phyloP scores from a whole-genome alignment of 345 rosid species.

The Arabis alpina region DNA sequence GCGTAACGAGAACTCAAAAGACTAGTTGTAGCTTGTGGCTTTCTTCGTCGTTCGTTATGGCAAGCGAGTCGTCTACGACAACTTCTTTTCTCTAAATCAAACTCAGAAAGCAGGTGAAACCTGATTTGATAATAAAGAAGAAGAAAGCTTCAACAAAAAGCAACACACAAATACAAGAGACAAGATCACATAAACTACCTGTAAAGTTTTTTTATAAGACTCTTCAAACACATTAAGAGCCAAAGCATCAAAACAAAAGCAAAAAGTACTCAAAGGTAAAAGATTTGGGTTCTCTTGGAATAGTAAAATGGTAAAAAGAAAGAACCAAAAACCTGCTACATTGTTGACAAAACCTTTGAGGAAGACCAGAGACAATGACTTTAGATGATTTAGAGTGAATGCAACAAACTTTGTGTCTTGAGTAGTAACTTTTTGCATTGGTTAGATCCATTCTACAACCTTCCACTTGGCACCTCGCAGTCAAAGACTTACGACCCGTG shows the following conservation, averaged over 20 bases:
- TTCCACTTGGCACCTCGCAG: constrained; percentile 86
- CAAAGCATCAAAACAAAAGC: constrained; percentile 17
- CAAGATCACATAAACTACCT: constrained; percentile 32
- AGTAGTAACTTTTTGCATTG: constrained; percentile 84
- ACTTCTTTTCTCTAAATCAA: constrained; percentile 86
- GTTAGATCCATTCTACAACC: constrained; percentile 95
- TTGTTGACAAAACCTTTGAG: constrained; percentile 97
- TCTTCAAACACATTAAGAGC: constrained; percentile 39
- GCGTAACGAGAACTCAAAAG: constrained; percentile 55
- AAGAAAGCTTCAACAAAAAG: constrained; percentile 30
- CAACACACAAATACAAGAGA: constrained; percentile 33
- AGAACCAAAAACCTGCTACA: constrained; percentile 74
- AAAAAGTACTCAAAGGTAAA: constrained; percentile 28
- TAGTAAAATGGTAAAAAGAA: no score
- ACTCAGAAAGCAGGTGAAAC: constrained; percentile 90
- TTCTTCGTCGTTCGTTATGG: constrained; percentile 88
- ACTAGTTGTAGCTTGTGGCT: constrained; percentile 58
- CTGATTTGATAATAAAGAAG: constrained; percentile 46
- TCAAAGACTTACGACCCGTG: constrained; percentile 41
- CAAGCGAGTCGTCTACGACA: constrained; percentile 90
- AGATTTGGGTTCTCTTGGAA: constrained; percentile 13
- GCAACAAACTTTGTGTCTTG: constrained; percentile 87
- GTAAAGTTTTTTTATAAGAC: constrained; percentile 35
- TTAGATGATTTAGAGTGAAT: constrained; percentile 80
- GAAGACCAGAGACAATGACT: constrained; percentile 79